Evolutionary conservation across 192 early-diverging fungal genomes (phyloP).

Genomic region (Coemansia sp.): DNA sequence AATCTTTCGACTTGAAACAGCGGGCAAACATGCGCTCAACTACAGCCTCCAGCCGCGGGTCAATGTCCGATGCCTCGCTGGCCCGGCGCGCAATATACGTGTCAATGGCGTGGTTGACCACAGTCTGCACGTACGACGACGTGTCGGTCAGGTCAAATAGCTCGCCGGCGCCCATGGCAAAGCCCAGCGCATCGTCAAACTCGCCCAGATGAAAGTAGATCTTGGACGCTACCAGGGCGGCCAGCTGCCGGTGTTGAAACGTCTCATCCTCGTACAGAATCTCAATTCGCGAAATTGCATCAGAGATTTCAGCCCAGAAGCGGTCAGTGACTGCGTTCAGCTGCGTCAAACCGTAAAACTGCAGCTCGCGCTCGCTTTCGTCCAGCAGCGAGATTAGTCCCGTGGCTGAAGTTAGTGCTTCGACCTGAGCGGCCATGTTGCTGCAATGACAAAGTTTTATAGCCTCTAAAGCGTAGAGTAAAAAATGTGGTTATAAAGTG

Average conservation of each 20-base stretch:
- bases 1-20: conserved; percentile 83
- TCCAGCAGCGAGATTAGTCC: conserved; percentile 93
- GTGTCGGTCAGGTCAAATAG: conserved; percentile 80
- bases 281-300: conserved; percentile 78
- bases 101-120: conserved; percentile 84
- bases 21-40: conserved; percentile 95
- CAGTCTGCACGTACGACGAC: conserved; percentile 91
- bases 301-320: conserved; percentile 99
- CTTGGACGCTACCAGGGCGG: conserved; percentile 97
- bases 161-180: conserved; percentile 92
- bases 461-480: not conserved
- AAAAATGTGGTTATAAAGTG: not conserved
- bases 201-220: conserved; percentile 97
- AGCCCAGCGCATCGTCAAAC: conserved; percentile 90
- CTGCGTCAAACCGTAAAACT: conserved; percentile 90
- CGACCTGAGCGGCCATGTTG: conserved; percentile 35
- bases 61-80: conserved; percentile 58
- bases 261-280: conserved; percentile 88
- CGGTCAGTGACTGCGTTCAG: conserved; percentile 85
- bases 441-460: not conserved
- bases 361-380: conserved; percentile 86
- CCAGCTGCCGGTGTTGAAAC: conserved; percentile 83
- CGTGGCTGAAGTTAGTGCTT: conserved; percentile 52
- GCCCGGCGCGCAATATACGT: conserved; percentile 84
- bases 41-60: conserved; percentile 78